Percentiles rank a stretch among this genome's conserved stretches.
Conservation (phyloP, 306 rosid species). For the Citrullus amarus region DNA sequence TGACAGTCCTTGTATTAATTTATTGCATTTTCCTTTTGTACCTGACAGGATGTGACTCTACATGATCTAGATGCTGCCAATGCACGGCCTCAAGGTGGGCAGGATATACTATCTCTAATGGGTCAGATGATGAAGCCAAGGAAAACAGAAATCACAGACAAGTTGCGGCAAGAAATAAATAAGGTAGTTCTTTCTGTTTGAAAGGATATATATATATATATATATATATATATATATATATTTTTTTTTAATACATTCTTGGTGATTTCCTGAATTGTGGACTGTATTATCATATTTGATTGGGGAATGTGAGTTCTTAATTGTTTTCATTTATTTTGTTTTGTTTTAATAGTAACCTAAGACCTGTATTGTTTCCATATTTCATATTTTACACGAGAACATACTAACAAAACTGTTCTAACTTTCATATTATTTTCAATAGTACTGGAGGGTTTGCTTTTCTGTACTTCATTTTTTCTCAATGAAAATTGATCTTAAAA, state of each 20-base stretch:
- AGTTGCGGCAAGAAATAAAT: constrained; percentile 12
- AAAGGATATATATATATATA: background rate
- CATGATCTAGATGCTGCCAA: constrained; percentile 25
- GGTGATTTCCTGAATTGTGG: background rate
- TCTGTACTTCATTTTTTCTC: background rate
- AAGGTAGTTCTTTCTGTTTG: background rate
- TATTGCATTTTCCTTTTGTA: background rate
- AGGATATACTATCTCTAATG: constrained; percentile 88
- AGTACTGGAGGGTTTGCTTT: background rate
- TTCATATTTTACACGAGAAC: background rate
- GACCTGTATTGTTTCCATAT: background rate
- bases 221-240: too few relatives aligned
- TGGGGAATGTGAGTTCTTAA: background rate
- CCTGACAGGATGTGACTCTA: constrained; percentile 75
- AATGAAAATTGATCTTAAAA: too few relatives aligned
- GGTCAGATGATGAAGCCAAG: constrained; percentile 99
- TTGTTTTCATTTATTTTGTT: background rate
- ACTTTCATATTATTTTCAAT: background rate
- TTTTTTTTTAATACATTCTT: background rate
- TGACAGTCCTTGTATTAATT: background rate
- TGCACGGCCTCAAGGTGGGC: constrained; percentile 93
- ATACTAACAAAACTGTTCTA: background rate
- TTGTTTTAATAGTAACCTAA: background rate
- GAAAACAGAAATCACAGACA: constrained; percentile 36
- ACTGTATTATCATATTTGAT: background rate